Evolutionary conservation across 2,329 filamentous ascomycete genomes (phyloP).

Genomic region (Aureobasidium musti): DNA sequence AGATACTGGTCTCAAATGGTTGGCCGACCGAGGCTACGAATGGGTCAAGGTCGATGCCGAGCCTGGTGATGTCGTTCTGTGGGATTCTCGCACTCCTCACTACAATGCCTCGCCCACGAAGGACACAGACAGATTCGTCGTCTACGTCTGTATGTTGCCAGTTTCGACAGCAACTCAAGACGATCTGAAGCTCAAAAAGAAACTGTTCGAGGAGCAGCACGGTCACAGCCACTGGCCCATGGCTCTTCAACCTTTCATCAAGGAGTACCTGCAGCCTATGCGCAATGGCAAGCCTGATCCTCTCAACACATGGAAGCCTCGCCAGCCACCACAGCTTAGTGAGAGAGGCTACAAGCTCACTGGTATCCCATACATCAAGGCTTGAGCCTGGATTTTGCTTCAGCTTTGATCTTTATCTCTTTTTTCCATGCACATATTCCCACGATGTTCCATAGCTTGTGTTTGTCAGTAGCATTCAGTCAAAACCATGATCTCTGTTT

Average conservation of each 20-base stretch:
- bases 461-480: neutral
- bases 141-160: slow-evolving; percentile 37
- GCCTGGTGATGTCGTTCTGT: slow-evolving; percentile 33
- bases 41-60: slow-evolving; percentile 32
- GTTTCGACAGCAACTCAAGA: slow-evolving; percentile 27
- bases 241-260: slow-evolving; percentile 28
- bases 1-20: slow-evolving; percentile 37
- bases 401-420: neutral
- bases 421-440: slow-evolving; percentile 4
- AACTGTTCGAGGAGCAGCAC: slow-evolving; percentile 21
- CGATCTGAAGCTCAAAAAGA: slow-evolving; percentile 28
- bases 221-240: slow-evolving; percentile 30
- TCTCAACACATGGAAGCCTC: slow-evolving; percentile 42
- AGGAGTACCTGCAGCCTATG: slow-evolving; percentile 29
- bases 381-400: neutral
- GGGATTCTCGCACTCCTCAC: slow-evolving; percentile 36
- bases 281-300: slow-evolving; percentile 37
- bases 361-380: slow-evolving; percentile 44
- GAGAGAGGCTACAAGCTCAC: slow-evolving; percentile 50
- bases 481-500: neutral
- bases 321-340: slow-evolving; percentile 43
- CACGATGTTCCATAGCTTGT: neutral
- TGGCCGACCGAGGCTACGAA: slow-evolving; percentile 32
- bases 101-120: slow-evolving; percentile 38
- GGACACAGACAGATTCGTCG: slow-evolving; percentile 35